Evolutionary conservation across 2,329 filamentous ascomycete species (phyloP).

Genomic region (Penicillium brasilianum): DNA sequence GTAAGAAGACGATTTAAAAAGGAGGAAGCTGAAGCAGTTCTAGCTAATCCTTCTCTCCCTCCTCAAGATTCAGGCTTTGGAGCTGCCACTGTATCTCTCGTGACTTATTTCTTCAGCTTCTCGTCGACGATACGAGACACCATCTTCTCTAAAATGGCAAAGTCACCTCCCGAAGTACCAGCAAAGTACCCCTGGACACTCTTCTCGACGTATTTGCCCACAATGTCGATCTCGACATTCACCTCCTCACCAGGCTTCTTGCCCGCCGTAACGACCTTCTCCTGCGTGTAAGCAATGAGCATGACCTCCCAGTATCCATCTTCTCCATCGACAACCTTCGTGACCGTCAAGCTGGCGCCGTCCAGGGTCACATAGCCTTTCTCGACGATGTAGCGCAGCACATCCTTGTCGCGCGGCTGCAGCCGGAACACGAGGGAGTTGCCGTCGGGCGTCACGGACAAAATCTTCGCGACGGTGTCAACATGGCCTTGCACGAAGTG

Average conservation of each 20-base stretch:
- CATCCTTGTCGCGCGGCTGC: slow-evolving; percentile 67
- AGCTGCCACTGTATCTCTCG: background rate
- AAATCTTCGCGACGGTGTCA: slow-evolving; percentile 81
- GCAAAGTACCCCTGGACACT: slow-evolving; percentile 79
- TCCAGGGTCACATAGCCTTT: slow-evolving; percentile 96
- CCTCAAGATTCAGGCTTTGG: background rate
- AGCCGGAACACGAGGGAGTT: slow-evolving; percentile 90
- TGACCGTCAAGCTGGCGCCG: slow-evolving; percentile 92
- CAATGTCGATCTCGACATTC: slow-evolving; percentile 92
- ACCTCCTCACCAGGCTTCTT: slow-evolving; percentile 82
- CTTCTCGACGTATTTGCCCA: slow-evolving; percentile 71
- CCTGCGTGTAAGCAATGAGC: slow-evolving; percentile 96
- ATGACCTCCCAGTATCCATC: slow-evolving; percentile 94
- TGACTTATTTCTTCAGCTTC: slow-evolving; percentile 56
- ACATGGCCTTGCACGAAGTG: slow-evolving; percentile 99
- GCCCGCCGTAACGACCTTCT: slow-evolving; percentile 79
- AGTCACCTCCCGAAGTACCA: slow-evolving; percentile 44
- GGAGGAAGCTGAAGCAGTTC: background rate
- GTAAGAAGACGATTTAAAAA: no score
- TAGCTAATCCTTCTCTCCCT: background rate
- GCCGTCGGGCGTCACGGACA: slow-evolving; percentile 76
- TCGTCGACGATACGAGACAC: slow-evolving; percentile 76
- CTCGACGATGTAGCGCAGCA: slow-evolving; percentile 88
- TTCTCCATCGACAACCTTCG: slow-evolving; percentile 76
- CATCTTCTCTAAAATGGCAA: slow-evolving; percentile 70